Percentiles rank a stretch among this genome's conserved stretches.
phyloP scores from a whole-genome alignment of 495 filamentous ascomycete genomes.

The Hypoxylon lienhwacheense region DNA sequence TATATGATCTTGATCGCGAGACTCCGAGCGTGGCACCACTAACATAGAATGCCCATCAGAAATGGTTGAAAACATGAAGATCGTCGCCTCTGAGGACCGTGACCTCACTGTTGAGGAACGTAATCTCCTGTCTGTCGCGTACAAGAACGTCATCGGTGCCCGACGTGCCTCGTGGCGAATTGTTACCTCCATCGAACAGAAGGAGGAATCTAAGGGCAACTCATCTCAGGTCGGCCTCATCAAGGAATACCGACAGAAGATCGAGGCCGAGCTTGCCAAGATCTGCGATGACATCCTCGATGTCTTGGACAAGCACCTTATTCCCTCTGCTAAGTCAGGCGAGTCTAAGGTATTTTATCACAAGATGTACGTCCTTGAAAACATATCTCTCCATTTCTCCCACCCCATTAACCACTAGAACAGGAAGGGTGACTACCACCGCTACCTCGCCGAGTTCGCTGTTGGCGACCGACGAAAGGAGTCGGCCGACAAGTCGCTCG shows the following conservation, averaged over 20 bases:
- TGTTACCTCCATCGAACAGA: slow-evolving; percentile 99
- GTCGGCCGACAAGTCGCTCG: slow-evolving; percentile 93
- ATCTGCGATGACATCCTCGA: slow-evolving; percentile 99
- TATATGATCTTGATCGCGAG: neutral
- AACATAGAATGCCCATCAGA: slow-evolving; percentile 56
- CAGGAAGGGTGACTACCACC: slow-evolving; percentile 99
- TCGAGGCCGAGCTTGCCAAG: slow-evolving; percentile 96
- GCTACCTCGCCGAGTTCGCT: slow-evolving; percentile 98
- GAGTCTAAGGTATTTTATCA: slow-evolving; percentile 99
- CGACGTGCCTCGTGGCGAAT: slow-evolving; percentile 99
- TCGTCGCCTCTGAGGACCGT: slow-evolving; percentile 92
- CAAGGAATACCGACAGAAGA: slow-evolving; percentile 99
- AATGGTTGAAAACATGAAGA: slow-evolving; percentile 99
- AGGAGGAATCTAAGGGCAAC: slow-evolving; percentile 99
- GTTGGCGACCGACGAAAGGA: slow-evolving; percentile 96
- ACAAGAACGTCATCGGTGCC: slow-evolving; percentile 99
- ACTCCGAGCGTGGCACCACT: slow-evolving; percentile 29
- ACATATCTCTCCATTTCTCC: slow-evolving; percentile 18
- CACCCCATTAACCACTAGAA: slow-evolving; percentile 36
- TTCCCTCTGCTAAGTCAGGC: slow-evolving; percentile 92
- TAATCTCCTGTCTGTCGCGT: slow-evolving; percentile 97
- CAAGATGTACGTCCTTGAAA: slow-evolving; percentile 80
- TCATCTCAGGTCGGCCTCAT: slow-evolving; percentile 88
- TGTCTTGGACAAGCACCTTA: slow-evolving; percentile 93
- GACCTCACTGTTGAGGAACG: slow-evolving; percentile 99